Base-by-base conservation (phyloP, 176 grass and related monocot genomes). In the Alloteropsis semialata region DNA sequence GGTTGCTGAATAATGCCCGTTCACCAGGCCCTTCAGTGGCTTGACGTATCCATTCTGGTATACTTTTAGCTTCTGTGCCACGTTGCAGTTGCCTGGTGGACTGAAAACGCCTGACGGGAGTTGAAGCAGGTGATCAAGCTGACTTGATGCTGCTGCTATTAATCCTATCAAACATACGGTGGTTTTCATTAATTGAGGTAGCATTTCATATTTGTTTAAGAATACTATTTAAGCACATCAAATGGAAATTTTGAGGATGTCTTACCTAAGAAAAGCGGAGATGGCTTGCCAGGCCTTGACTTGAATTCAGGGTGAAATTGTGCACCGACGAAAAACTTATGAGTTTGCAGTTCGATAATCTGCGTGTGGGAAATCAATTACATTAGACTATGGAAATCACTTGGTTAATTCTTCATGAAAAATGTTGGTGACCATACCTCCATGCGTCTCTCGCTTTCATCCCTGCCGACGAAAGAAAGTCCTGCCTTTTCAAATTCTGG, bases 231-330 rank as follows among this genome's bases (percentile, higher is more conserved):
- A 62, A 13, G 62, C 13, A 25, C 69, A 16, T 24, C 8, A 59
- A 28, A 10, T 30, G 28, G 10, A 48, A n/a, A 48, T 59, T 43
- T 24, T 51, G 16, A 54, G 50, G 50, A 53, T 68, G 67, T 7
- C 64, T 88, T 94, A 93, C 97, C 97, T 88, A 88, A 78, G 91
- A 99, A 99, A 79, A 99, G 89, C 27, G 97, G 82, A 53, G 91
- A 96, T 50, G 97, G 93, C 10, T 94, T 96, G 82, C 93, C 91
- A 46, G 97, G 93, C 78, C 93, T 88, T 41, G 97, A 99, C 39
- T 90, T 94, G 71, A 93, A 99, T 87, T 99, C 97, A 33, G 97
- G 97, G 57, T 99, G 97, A 93, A 99, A 99, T 62, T 99, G 97
- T 32, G 78, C 74, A 0, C 97, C 97, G 17, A 96, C 77, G 63